Evolutionary conservation across 768 basidiomycete species (phyloP).

Genomic region (Epithele typhae): DNA sequence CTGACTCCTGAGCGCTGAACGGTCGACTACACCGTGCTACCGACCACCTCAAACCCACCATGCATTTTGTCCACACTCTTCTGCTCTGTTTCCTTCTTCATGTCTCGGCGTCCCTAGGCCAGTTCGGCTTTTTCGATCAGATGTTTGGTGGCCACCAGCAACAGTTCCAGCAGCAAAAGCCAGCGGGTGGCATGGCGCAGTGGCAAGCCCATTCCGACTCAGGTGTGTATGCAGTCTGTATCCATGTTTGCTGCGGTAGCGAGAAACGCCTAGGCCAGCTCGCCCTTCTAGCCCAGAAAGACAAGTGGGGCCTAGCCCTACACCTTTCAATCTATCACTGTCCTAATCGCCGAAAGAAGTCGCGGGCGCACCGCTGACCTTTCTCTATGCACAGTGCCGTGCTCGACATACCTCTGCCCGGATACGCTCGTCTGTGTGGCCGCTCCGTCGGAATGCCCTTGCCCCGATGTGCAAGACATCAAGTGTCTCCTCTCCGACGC

Average conservation of each 20-base stretch:
- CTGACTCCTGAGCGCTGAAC: too few species aligned
- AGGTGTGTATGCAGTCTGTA: slow-evolving; percentile 40
- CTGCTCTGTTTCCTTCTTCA: slow-evolving; percentile 31
- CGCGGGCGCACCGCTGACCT: too few species aligned
- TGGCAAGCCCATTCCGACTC: slow-evolving; percentile 64
- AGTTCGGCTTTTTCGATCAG: slow-evolving; percentile 76
- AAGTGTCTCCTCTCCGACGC: slow-evolving; percentile 72
- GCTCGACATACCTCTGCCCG: slow-evolving; percentile 74
- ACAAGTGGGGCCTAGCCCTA: too few species aligned
- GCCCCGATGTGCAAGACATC: slow-evolving; percentile 70
- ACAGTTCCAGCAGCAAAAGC: slow-evolving; percentile 53
- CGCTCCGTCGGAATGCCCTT: slow-evolving; percentile 66
- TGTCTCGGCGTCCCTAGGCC: slow-evolving; percentile 37
- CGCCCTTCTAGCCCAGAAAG: too few species aligned
- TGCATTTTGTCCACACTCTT: slow-evolving; percentile 21
- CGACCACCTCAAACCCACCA: not conserved
- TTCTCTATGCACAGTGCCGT: slow-evolving; percentile 66
- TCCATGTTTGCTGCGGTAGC: too few species aligned
- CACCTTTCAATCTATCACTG: too few species aligned
- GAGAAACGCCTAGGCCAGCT: too few species aligned
- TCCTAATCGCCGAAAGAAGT: too few species aligned
- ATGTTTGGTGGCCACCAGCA: slow-evolving; percentile 66
- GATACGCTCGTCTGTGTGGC: slow-evolving; percentile 66
- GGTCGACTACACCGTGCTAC: too few species aligned
- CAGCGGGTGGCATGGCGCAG: slow-evolving; percentile 40